phyloP scores from a whole-genome alignment of 140 eudicot species.

The Anethum foeniculum region DNA sequence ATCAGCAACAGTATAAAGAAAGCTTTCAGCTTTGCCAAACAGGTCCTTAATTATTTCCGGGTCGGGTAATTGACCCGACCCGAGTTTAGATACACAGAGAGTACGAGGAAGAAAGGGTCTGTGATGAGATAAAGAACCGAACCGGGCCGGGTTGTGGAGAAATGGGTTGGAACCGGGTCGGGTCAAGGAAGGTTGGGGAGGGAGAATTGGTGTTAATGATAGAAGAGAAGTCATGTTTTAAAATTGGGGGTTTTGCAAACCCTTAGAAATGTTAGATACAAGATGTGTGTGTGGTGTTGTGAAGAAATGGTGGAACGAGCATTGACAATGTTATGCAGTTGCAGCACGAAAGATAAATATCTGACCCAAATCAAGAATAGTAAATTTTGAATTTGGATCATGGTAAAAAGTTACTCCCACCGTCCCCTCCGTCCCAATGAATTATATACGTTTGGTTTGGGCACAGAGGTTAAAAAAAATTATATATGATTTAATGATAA shows the following conservation, averaged over 20 bases:
- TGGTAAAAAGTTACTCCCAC: too few relatives aligned
- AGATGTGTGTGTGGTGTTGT: neutral
- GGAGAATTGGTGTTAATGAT: slow-evolving; percentile 40
- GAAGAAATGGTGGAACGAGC: neutral
- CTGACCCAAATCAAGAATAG: too few relatives aligned
- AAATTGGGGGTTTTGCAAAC: slow-evolving; percentile 17
- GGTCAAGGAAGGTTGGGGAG: slow-evolving; percentile 45
- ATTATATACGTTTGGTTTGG: too few relatives aligned
- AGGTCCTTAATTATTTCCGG: slow-evolving; percentile 44
- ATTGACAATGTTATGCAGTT: neutral
- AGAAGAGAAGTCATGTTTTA: slow-evolving; percentile 41
- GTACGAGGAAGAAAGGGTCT: slow-evolving; percentile 32
- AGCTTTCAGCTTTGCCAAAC: slow-evolving; percentile 60
- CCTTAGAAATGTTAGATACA: neutral
- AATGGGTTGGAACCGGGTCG: slow-evolving; percentile 30
- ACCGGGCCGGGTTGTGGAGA: slow-evolving; percentile 28
- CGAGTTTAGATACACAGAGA: slow-evolving; percentile 50
- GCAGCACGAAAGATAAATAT: too few relatives aligned
- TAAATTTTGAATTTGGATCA: too few relatives aligned
- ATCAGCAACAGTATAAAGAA: slow-evolving; percentile 71
- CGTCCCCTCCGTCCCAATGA: too few relatives aligned
- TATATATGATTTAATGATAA: too few relatives aligned
- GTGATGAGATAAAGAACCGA: slow-evolving; percentile 14
- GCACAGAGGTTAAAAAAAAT: too few relatives aligned
- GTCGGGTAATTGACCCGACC: slow-evolving; percentile 66